These are phyloP conservation scores for Colletotrichum tropicicola DNA, from an alignment of 2,329 filamentous ascomycete species.

Conservation along the genomic window DNA sequence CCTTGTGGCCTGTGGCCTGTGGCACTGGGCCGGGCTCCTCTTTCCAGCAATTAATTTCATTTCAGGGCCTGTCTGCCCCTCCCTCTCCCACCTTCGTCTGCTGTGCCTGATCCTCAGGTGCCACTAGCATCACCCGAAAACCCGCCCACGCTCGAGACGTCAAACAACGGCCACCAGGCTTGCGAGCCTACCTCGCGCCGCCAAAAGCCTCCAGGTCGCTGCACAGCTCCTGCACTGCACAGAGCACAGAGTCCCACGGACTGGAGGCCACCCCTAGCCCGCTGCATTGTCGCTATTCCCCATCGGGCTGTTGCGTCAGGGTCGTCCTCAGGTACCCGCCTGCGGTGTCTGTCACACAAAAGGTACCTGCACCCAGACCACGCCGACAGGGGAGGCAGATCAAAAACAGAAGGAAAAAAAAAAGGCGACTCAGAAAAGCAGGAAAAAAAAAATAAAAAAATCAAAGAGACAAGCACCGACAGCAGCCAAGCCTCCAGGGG, in stretches of 20 bases:
- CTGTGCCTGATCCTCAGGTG: conserved; percentile 20
- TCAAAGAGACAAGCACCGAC: conserved; percentile 11
- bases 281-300: conserved; percentile 25
- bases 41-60: conserved; percentile 29
- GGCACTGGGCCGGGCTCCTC: conserved; percentile 23
- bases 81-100: conserved; percentile 14
- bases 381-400: conserved; percentile 12
- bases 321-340: conserved; percentile 27
- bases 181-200: conserved; percentile 20
- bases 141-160: conserved; percentile 8
- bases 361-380: conserved; percentile 17
- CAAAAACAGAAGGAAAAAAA: background rate
- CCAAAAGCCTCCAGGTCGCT: conserved; percentile 8
- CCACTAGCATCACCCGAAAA: conserved; percentile 23
- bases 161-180: conserved; percentile 24
- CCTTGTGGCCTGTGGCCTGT: background rate
- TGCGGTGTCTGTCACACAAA: conserved; percentile 27
- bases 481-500: conserved; percentile 26
- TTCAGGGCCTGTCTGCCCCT: conserved; percentile 30
- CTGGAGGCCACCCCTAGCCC: conserved; percentile 19
- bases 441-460: conserved; percentile 2
- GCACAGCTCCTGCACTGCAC: background rate
- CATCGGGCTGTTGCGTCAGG: conserved; percentile 6
- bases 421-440: background rate
- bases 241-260: conserved; percentile 14